phyloP scores from a whole-genome alignment of 331 rosid genomes.

The Quercus tomentella region DNA sequence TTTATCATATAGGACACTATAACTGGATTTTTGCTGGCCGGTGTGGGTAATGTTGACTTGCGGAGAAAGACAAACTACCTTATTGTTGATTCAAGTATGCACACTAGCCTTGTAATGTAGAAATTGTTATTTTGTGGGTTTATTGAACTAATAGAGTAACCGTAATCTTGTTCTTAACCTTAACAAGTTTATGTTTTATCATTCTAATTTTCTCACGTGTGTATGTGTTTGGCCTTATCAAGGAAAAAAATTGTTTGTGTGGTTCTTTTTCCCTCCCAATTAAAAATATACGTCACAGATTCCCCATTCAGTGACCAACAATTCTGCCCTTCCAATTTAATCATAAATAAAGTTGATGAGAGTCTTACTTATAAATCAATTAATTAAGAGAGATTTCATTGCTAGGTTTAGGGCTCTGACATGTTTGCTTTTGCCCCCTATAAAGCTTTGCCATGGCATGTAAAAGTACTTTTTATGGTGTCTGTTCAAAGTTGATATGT shows the following conservation, averaged over 20 bases:
- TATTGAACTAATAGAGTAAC: neutral
- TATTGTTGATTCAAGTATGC: constrained; percentile 86
- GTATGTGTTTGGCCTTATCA: neutral
- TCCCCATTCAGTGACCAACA: neutral
- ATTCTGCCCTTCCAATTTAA: neutral
- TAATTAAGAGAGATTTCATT: neutral
- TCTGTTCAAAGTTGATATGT: neutral
- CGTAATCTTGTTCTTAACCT: neutral
- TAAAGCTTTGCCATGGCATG: neutral
- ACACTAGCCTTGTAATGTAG: neutral
- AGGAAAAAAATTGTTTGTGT: neutral
- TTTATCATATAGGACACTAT: constrained; percentile 64
- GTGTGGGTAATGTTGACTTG: constrained; percentile 94
- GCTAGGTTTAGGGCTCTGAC: neutral
- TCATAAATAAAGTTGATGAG: neutral
- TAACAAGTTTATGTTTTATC: neutral
- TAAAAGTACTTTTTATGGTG: neutral
- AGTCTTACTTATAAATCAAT: neutral
- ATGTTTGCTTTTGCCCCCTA: neutral
- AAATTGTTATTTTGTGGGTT: neutral
- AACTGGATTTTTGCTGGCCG: constrained; percentile 91
- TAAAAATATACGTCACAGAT: neutral
- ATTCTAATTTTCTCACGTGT: neutral
- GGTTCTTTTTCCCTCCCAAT: neutral
- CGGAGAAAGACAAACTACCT: constrained; percentile 96